These are phyloP conservation scores for Grigorovia transvaalensis DNA, from an alignment of 805 yeast species.

Conservation along the genomic window DNA sequence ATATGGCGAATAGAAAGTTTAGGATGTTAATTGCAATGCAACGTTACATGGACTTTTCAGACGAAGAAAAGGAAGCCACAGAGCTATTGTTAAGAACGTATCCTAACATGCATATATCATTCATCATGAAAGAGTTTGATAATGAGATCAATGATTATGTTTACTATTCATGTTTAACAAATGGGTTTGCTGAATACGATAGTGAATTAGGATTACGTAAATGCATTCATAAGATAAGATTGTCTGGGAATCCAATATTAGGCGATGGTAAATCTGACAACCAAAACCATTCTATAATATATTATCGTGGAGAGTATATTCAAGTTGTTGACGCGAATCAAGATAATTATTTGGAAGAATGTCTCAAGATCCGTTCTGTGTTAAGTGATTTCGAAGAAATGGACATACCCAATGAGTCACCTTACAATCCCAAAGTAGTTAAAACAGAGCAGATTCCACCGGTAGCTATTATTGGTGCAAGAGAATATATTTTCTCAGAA, in stretches of 20 bases:
- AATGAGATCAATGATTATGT: slow-evolving; percentile 19
- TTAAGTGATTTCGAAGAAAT: slow-evolving; percentile 86
- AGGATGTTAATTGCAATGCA: slow-evolving; percentile 82
- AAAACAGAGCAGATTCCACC: slow-evolving; percentile 54
- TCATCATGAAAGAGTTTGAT: slow-evolving; percentile 37
- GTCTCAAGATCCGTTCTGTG: slow-evolving; percentile 79
- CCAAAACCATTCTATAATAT: slow-evolving; percentile 79
- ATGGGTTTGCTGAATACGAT: slow-evolving; percentile 44
- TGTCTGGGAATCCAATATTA: slow-evolving; percentile 88
- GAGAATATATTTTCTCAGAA: slow-evolving; percentile 91
- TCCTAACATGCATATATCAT: slow-evolving; percentile 53
- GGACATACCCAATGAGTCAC: slow-evolving; percentile 40
- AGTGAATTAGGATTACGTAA: slow-evolving; percentile 49
- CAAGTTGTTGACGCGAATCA: slow-evolving; percentile 95
- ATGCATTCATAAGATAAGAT: slow-evolving; percentile 54
- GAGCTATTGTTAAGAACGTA: slow-evolving; percentile 58
- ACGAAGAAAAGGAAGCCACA: slow-evolving; percentile 58
- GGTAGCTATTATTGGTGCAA: slow-evolving; percentile 89
- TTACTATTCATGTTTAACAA: slow-evolving; percentile 59
- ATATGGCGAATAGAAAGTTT: slow-evolving; percentile 73
- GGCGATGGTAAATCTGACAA: slow-evolving; percentile 97
- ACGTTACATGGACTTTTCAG: slow-evolving; percentile 54
- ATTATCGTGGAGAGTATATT: slow-evolving; percentile 87
- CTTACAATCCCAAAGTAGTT: slow-evolving; percentile 50
- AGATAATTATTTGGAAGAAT: slow-evolving; percentile 90